These are phyloP conservation scores for Aspergillus hancockii DNA, from an alignment of 495 filamentous ascomycete genomes.

Conservation along the genomic window DNA sequence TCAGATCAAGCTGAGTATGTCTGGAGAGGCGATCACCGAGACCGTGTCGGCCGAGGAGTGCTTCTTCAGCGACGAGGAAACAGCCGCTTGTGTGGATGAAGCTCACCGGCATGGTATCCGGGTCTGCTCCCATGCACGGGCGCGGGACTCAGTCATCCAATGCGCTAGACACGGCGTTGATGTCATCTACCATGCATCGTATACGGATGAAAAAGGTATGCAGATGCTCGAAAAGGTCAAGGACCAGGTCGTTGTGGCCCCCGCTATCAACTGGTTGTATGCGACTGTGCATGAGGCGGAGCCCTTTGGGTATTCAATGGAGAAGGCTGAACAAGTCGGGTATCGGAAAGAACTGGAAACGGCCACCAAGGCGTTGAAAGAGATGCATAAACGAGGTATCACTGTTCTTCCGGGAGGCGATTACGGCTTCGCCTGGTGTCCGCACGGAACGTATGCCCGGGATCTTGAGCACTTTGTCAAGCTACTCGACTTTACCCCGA, in stretches of 20 bases:
- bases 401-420: constrained; percentile 51
- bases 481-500: constrained; percentile 47
- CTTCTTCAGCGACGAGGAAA: constrained; percentile 51
- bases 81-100: constrained; percentile 52
- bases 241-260: constrained; percentile 43
- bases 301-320: constrained; percentile 43
- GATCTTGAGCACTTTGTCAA: constrained; percentile 54
- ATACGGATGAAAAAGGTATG: constrained; percentile 45
- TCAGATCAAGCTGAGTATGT: constrained; percentile 55
- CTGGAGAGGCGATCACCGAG: constrained; percentile 40
- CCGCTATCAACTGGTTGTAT: constrained; percentile 47
- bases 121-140: constrained; percentile 52
- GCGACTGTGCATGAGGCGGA: constrained; percentile 44
- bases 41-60: constrained; percentile 47
- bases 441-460: constrained; percentile 50
- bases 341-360: constrained; percentile 45
- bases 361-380: constrained; percentile 38
- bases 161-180: constrained; percentile 50
- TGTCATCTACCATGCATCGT: constrained; percentile 55
- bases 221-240: constrained; percentile 39
- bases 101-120: constrained; percentile 44
- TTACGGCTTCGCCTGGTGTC: constrained; percentile 55
- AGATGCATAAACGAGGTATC: constrained; percentile 51
- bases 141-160: constrained; percentile 49
- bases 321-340: constrained; percentile 44